Evolutionary conservation across 2,329 filamentous ascomycete species (phyloP), one percentile per base, ranked within the genome.

Genomic region (Camillea tinctor): DNA sequence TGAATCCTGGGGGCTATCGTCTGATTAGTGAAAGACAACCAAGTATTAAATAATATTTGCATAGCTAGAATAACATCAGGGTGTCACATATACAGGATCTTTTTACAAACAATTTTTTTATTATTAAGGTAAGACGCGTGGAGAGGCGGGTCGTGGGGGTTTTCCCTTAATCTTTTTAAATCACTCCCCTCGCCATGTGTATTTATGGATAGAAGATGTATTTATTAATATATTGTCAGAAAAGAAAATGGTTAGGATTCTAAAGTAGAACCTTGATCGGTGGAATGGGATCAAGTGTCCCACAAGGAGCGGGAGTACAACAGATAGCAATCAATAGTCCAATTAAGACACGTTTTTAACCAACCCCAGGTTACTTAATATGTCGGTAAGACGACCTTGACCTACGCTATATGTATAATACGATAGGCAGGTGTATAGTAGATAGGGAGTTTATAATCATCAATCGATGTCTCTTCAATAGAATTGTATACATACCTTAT

Each of bases 291-390:
- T 57, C 54, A 55, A 40, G 44, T 57, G 60, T 59, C 59, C 51
- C 26, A 58, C 50, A 55, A 52, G 51, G 59, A 62, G 58, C 60
- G 55, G 60, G 50, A 57, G 60, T 51, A 57, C 60, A 21, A 55
- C 24, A 20, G 52, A 49, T 50, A 59, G 57, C 57, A 60, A 62
- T 60, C 57, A 55, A 51, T 40, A 44, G 51, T 24, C 60, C 57
- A 60, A 57, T 57, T 26, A 57, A 26, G 53, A 60, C 24, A 30
- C 51, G 50, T 22, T 52, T 48, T 17, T 22, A 22, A 22, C 50
- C 24, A 54, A 50, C 51, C n/a, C 50, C n/a, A n/a, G n/a, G 49
- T 22, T 50, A 50, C 19, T 52, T 54, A 55, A 40, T 51, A 24
- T 50, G 20, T 23, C 50, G 58, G 58, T 60, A 57, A 57, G 51